Conservation (phyloP, 495 filamentous ascomycete genomes). For the Neurospora africana region DNA sequence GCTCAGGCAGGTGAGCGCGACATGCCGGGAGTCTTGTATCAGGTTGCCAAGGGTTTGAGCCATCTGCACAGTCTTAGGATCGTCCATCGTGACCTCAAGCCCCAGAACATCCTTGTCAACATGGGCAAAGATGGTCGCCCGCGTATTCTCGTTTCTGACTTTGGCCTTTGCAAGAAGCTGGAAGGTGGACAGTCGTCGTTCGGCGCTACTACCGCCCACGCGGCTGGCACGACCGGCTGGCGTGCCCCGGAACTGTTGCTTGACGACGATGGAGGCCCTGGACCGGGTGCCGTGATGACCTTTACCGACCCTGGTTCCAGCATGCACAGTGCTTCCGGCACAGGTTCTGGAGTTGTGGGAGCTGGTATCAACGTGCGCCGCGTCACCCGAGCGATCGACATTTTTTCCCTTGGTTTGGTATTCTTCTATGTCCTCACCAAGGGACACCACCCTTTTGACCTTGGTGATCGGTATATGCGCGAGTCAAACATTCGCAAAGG, state of each 20-base stretch:
- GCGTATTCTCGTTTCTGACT: conserved; percentile 89
- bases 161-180: conserved; percentile 96
- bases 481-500: conserved; percentile 94
- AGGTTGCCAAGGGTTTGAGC: conserved; percentile 76
- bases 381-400: conserved; percentile 90
- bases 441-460: conserved; percentile 89
- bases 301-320: conserved; percentile 29
- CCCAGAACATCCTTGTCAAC: conserved; percentile 85
- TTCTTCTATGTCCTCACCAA: conserved; percentile 93
- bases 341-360: conserved; percentile 24
- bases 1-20: conserved; percentile 44
- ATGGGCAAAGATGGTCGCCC: conserved; percentile 49
- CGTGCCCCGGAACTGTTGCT: conserved; percentile 86
- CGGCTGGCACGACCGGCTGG: conserved; percentile 91
- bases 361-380: conserved; percentile 41
- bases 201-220: conserved; percentile 85
- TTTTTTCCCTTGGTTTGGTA: conserved; percentile 90
- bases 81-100: conserved; percentile 94
- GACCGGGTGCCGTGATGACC: conserved; percentile 16
- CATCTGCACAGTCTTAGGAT: conserved; percentile 89
- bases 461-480: conserved; percentile 83
- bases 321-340: conserved; percentile 35
- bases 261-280: conserved; percentile 50
- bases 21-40: conserved; percentile 60
- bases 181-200: conserved; percentile 92